Conservation (phyloP, 192 early-diverging fungal genomes). For the Linnemannia exigua region DNA sequence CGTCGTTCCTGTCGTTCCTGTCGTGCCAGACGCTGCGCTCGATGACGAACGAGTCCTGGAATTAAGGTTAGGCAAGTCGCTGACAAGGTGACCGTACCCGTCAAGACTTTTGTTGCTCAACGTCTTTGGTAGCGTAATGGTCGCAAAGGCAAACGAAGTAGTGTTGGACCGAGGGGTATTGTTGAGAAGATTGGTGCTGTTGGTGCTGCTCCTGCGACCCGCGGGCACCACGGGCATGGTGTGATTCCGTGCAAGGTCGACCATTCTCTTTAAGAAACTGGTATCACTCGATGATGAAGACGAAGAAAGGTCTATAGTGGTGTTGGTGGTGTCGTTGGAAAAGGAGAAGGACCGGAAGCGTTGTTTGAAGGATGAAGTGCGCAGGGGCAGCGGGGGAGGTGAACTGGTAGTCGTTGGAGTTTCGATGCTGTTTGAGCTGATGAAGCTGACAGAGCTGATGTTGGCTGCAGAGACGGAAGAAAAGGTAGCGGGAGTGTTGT, state of each 20-base stretch:
- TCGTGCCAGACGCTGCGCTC: not conserved
- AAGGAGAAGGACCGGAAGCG: slow-evolving; percentile 4
- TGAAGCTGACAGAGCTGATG: not conserved
- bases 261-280: slow-evolving; percentile 7
- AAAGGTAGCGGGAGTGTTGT: not conserved
- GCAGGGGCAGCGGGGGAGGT: not conserved
- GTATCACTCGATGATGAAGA: not conserved
- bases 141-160: slow-evolving; percentile 27
- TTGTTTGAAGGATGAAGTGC: not conserved
- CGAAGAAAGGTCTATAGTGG: not conserved
- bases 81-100: not conserved
- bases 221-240: slow-evolving; percentile 16
- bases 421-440: not conserved
- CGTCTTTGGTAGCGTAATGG: slow-evolving; percentile 3
- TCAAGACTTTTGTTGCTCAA: slow-evolving; percentile 7
- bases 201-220: not conserved
- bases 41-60: not conserved
- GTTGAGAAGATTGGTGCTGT: not conserved
- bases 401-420: not conserved
- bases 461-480: slow-evolving; percentile 2
- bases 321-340: not conserved
- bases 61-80: not conserved
- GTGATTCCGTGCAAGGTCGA: slow-evolving; percentile 18
- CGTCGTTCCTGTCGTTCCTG: not conserved
- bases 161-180: not conserved